Evolutionary conservation across 208 protist genomes (phyloP).

Genomic region (Crithidia bombi): DNA sequence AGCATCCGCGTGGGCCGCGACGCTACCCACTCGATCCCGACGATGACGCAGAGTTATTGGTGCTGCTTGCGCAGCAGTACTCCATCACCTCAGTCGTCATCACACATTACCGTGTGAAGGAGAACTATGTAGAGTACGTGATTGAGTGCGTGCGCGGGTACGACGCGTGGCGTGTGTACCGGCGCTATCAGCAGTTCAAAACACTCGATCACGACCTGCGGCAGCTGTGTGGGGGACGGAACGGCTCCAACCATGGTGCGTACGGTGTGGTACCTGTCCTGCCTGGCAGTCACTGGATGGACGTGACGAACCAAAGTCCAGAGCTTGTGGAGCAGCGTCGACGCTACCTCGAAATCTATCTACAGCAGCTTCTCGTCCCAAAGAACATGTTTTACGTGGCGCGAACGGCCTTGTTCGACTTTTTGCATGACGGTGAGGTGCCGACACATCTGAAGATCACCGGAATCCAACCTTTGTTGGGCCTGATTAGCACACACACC

Average conservation of each 20-base stretch:
- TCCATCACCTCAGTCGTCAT: conserved; percentile 57
- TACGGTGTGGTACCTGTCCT: conserved; percentile 85
- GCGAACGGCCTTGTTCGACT: conserved; percentile 67
- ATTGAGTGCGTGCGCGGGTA: conserved; percentile 59
- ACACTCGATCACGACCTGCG: conserved; percentile 64
- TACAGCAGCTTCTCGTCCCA: conserved; percentile 82
- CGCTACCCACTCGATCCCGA: conserved; percentile 34
- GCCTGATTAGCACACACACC: conserved; percentile 31
- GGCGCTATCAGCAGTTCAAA: conserved; percentile 88
- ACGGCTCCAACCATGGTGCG: conserved; percentile 52
- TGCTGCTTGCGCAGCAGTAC: conserved; percentile 28
- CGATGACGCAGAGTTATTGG: conserved; percentile 28
- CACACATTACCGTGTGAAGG: conserved; percentile 69
- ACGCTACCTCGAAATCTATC: conserved; percentile 81
- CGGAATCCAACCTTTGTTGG: conserved; percentile 41
- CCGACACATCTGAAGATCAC: conserved; percentile 41
- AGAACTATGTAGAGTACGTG: conserved; percentile 77
- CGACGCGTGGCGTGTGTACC: conserved; percentile 68
- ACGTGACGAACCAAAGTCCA: conserved; percentile 86
- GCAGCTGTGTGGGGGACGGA: conserved; percentile 47
- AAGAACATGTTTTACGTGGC: conserved; percentile 80
- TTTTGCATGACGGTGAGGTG: conserved; percentile 85
- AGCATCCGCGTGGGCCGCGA: conserved; percentile 16
- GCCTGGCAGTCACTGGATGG: conserved; percentile 80
- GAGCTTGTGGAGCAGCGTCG: conserved; percentile 82